Base-by-base conservation (phyloP, 805 yeast species). In the Yamadazyma ubonensis region DNA sequence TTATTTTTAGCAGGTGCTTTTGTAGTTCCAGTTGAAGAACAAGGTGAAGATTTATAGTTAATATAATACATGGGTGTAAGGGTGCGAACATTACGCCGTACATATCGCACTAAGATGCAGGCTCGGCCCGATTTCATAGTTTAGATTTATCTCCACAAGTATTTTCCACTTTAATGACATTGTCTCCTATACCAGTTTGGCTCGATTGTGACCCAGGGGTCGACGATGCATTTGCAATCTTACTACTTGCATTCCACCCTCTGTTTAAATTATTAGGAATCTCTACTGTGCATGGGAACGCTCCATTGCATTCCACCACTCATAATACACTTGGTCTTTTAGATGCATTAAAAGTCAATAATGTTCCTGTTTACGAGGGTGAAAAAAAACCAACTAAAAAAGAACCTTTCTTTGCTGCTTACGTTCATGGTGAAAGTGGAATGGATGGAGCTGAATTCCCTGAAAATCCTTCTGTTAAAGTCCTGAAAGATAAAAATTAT, bases 151-250 rank as follows among this genome's bases (percentile, higher is more conserved):
- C n/a, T n/a, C n/a, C n/a, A n/a, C n/a, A n/a, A n/a, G n/a, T n/a
- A n/a, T 5, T 10, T 22, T 8, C 25, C 25, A 22, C 25, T 7
- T 10, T 5, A 21, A 55, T 58, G 61, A 55, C 61, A 1, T 12
- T 32, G 11, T 46, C 54, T 14, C 41, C 38, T 9, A 51, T 67
- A 2, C 95, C 95, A 0, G 53, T 88, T 4, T 88, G 96, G 96
- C 59, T 88, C 9, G 96, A 88, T 61, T 88, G 96, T 59, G 96
- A 88, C 55, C 95, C 96, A 0, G 96, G 96, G 1, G 93, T 84
- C 53, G 96, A 88, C 54, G 96, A 88, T 52, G 82, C 86, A 1
- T 73, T 86, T 32, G 96, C 93, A 3, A 68, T 88, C 6, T 62
- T 85, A 7, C 48, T 88, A 18, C 78, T 86, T 0, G 65, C 77